Base-by-base conservation (phyloP, 2,329 filamentous ascomycete genomes). In the Fusarium sp. region DNA sequence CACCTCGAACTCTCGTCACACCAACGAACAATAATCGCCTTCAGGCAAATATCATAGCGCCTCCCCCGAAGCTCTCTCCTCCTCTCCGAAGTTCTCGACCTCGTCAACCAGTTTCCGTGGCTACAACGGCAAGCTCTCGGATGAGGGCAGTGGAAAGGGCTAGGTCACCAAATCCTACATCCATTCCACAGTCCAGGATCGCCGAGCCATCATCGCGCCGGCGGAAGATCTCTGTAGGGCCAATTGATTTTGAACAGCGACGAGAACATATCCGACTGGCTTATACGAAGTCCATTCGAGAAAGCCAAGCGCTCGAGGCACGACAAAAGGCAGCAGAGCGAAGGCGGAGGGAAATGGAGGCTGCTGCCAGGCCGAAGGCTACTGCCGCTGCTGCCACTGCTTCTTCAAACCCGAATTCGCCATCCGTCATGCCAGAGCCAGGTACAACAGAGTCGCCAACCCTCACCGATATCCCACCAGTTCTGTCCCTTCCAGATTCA, bases 231-330 rank as follows among this genome's bases (percentile, higher is more conserved):
- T 88, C 88, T 3, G 83, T 95, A 65, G 92, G 92, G 3, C 92
- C 92, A 66, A 93, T 97, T 57, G 93, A 97, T 81, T 96, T 97
- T 79, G 94, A 92, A 66, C 93, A 93, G 73, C 89, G 94, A 55
- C 88, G 94, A 75, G 92, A 94, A 78, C 90, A 91, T 68, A 97
- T 97, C 76, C 92, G 95, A 75, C 89, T 94, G 62, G 94, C 94
- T 18, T 95, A 97, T 80, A 95, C 90, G 75, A 93, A 93, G 79
- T 94, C 92, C n/a, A 90, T 96, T 52, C 89, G 92, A 70, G 92
- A 94, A 77, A 92, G 85, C 75, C 91, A 93, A 77, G 90, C 88
- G 65, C 81, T 84, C n/a, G 86, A 87, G 63, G 86, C 85, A 56
- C 85, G 86, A 77, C 83, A 86, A 78, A 83, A 83, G 56, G 87